Evolutionary conservation across 2,329 filamentous ascomycete species (phyloP).

Genomic region (Aulographum hederae): DNA sequence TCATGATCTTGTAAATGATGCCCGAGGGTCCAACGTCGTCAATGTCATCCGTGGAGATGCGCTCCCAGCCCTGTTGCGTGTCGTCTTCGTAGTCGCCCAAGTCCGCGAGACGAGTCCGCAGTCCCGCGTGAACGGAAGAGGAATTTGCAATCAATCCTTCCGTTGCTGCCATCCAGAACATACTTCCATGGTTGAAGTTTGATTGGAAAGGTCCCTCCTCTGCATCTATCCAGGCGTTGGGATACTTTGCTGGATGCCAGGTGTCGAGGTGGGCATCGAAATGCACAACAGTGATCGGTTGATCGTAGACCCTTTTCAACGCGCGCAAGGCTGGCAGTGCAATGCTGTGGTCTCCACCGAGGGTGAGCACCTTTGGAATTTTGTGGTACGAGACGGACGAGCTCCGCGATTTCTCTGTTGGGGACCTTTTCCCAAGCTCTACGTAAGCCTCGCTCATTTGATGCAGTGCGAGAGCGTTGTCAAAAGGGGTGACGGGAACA

Average conservation of each 20-base stretch:
- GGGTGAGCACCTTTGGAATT: constrained; percentile 26
- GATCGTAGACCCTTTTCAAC: constrained; percentile 24
- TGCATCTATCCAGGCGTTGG: constrained; percentile 47
- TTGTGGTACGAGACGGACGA: constrained; percentile 22
- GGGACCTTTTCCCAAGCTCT: constrained; percentile 39
- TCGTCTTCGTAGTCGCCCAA: constrained; percentile 56
- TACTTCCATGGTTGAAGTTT: constrained; percentile 73
- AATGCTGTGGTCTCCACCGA: constrained; percentile 32
- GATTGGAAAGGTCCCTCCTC: constrained; percentile 31
- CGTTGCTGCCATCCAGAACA: constrained; percentile 76
- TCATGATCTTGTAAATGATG: constrained; percentile 51
- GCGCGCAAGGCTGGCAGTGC: constrained; percentile 31
- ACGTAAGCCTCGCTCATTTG: constrained; percentile 74
- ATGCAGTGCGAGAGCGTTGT: constrained; percentile 61
- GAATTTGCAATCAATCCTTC: constrained; percentile 63
- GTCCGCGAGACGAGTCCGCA: constrained; percentile 58
- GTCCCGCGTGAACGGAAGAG: constrained; percentile 63
- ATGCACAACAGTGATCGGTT: constrained; percentile 29
- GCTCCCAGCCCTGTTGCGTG: constrained; percentile 54
- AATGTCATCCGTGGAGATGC: constrained; percentile 71
- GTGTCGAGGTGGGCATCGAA: constrained; percentile 57
- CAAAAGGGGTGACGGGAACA: constrained; percentile 70
- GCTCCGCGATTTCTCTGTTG: constrained; percentile 15
- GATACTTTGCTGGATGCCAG: constrained; percentile 70
- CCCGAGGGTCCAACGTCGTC: constrained; percentile 62